These are phyloP conservation scores for Passiflora organensis DNA, from an alignment of 345 rosid species.

Conservation along the genomic window DNA sequence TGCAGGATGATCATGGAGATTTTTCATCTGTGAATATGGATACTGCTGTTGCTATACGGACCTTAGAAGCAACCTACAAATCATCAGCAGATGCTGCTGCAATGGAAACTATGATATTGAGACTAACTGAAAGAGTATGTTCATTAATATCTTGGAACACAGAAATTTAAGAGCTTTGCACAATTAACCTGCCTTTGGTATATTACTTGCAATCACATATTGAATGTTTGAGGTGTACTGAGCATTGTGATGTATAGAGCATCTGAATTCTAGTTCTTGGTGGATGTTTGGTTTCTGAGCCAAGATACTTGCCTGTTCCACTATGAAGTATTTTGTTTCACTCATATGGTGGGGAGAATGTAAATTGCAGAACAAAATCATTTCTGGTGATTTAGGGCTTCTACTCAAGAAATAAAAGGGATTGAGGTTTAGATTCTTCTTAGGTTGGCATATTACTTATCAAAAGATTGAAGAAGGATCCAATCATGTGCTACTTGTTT, in stretches of 20 bases:
- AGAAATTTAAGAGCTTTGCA: too few species aligned
- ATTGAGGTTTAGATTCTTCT: not conserved
- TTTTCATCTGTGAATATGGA: constrained; percentile 98
- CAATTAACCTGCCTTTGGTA: too few species aligned
- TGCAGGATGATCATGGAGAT: constrained; percentile 94
- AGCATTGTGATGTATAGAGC: too few species aligned
- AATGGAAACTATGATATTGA: constrained; percentile 70
- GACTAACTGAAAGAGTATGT: constrained; percentile 76
- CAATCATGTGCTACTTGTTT: not conserved
- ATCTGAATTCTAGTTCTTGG: too few species aligned
- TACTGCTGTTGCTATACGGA: constrained; percentile 95
- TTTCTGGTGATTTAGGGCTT: not conserved
- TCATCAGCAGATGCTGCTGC: constrained; percentile 89
- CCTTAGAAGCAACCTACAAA: constrained; percentile 94
- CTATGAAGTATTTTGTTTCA: too few species aligned
- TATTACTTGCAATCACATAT: too few species aligned
- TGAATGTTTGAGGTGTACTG: too few species aligned
- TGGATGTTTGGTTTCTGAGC: too few species aligned
- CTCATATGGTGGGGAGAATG: too few species aligned
- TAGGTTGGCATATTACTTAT: not conserved
- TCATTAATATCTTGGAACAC: too few species aligned
- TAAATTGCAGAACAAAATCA: too few species aligned
- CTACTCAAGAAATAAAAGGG: not conserved
- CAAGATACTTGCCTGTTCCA: too few species aligned
- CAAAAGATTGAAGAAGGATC: not conserved